Evolutionary conservation across 768 basidiomycete species (phyloP), one percentile per base, ranked within the genome.

Genomic region (Lenzites betulinus): DNA sequence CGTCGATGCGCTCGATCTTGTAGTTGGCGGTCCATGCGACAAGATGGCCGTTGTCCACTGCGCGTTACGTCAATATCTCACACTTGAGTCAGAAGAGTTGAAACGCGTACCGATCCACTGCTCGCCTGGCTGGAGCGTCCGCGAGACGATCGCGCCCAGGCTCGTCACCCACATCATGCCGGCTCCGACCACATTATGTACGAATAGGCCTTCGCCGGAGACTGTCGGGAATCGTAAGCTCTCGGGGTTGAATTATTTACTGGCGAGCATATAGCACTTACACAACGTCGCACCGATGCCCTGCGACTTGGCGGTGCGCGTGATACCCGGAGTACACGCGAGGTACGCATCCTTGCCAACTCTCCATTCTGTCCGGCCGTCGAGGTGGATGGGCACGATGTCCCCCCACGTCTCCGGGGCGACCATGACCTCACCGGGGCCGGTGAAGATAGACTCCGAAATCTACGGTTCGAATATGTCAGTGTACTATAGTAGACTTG

Each of bases 341-440:
- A 75, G 67, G 68, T 68, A 74, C 22, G 72, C 67, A 58, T 74
- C 65, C 63, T 68, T 71, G 22, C 72, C 69, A 28, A 71, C 61
- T 35, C 35, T 56, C 74, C 74, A 75, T 23, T 66, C 54, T 11
- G 65, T 61, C 8, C 48, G 44, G 15, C 70, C 70, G 33, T 75
- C 71, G 25, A 75, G 41, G 6, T 62, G 58, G 59, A 75, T 72
- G 38, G 70, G 69, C 2, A 71, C 68, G 53, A 75, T 67, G 58
- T 74, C 74, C 25, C 73, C 74, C 74, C 73, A 75, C 18, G 68
- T 69, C 42, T 73, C 73, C 15, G 74, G 73, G 3, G 73, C 69
- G 39, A 75, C 56, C 48, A 75, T 26, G 35, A 75, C 71, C 54
- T 70, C 69, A 0, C 71, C 73, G 2, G 73, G 73, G 7, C 71